Evolutionary conservation across 805 yeast species (phyloP), one percentile per base, ranked within the genome.

Genomic region (Phaffomyces opuntiae): DNA sequence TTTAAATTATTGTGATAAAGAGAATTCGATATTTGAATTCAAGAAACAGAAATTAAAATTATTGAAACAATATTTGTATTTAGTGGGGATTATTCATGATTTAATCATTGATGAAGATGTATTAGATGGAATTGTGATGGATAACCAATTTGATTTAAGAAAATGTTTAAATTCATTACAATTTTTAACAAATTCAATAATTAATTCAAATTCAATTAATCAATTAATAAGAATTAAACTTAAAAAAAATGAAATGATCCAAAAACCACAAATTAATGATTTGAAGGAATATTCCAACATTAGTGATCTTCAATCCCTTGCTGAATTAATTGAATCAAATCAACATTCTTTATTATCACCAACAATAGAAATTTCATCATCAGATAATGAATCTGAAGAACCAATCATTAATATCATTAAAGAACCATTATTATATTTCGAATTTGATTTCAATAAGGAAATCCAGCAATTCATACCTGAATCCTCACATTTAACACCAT

Each of bases 1-100:
- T 7, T 49, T 73, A 19, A 75, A 77, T 9, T 56, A 70, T 37
- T 77, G 80, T 0, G 51, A 51, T 16, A 70, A 63, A 39, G 77
- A 74, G 36, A 55, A 66, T 9, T 62, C 80, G 0, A 64, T 62
- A 29, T 70, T 62, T 43, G 55, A 59, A 35, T 68, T 65, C 27
- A 31, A 57, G 51, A 36, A 44, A 56, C 46, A 43, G 45, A 27
- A 27, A 6, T 4, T 19, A 1, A 51, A 48, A 1, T 47, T 61
- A 5, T 51, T 72, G 0, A 46, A 47, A 4, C 53, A 66, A 5
- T 78, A 77, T 54, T 47, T 78, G 37, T 67, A 67, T 66, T 52
- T 70, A 5, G 65, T 74, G 43, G 67, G 67, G 11, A 45, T 65
- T 34, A 52, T 60, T 25, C 65, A 66, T 27, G 70, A 71, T 0